These are phyloP conservation scores for Globisporangium orthogonon DNA, from an alignment of 352 stramenopile genomes.

Conservation along the genomic window DNA sequence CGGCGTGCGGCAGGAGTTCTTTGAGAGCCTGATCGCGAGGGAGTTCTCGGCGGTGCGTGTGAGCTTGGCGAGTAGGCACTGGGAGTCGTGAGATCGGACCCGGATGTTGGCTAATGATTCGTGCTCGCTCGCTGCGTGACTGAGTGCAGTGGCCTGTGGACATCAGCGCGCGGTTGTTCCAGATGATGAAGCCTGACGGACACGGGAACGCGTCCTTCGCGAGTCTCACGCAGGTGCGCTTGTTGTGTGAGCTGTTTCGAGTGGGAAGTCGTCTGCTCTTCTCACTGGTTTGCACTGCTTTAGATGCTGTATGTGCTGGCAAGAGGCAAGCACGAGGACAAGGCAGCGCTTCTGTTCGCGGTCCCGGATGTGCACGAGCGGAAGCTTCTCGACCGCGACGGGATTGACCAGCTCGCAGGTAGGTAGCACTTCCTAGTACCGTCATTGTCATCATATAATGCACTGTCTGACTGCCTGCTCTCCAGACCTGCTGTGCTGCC, in stretches of 20 bases:
- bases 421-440: not conserved
- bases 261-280: not conserved
- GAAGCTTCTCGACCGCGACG: constrained; percentile 27
- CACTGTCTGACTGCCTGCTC: not conserved
- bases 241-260: not conserved
- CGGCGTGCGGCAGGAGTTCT: constrained; percentile 40
- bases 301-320: constrained; percentile 38
- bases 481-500: constrained; percentile 43
- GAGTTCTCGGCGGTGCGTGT: constrained; percentile 36
- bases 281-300: not conserved
- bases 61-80: not conserved
- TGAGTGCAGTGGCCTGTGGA: constrained; percentile 33
- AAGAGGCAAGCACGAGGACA: constrained; percentile 37
- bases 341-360: constrained; percentile 46
- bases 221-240: constrained; percentile 47
- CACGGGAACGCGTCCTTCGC: constrained; percentile 62
- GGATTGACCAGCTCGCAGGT: constrained; percentile 46
- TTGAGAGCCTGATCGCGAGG: constrained; percentile 44
- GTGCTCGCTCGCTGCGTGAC: not conserved
- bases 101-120: too few species aligned
- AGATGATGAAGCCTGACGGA: constrained; percentile 40
- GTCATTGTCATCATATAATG: too few species aligned
- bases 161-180: constrained; percentile 34
- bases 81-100: too few species aligned
- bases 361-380: constrained; percentile 22